Evolutionary conservation across 176 grass and related monocot genomes (phyloP).

Genomic region (Saccharum spontaneum): DNA sequence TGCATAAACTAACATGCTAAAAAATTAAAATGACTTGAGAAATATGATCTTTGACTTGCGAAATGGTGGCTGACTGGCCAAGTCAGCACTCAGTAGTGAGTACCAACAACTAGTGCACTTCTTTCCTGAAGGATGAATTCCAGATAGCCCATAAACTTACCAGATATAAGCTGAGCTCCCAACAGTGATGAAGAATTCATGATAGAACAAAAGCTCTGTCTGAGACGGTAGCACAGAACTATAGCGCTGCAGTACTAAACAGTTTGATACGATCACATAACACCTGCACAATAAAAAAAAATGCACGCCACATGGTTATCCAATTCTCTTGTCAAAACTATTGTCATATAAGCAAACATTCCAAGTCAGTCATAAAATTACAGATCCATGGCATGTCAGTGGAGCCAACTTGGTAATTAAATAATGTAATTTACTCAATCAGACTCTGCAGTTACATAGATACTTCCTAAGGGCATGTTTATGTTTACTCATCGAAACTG

Average conservation of each 20-base stretch:
- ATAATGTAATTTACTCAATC: neutral
- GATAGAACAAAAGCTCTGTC: neutral
- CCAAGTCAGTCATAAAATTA: neutral
- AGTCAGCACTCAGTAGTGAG: neutral
- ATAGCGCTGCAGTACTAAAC: neutral
- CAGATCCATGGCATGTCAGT: constrained; percentile 8
- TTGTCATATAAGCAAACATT: neutral
- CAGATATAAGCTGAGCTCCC: neutral
- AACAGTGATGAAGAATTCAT: neutral
- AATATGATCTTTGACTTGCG: neutral
- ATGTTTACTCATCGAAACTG: neutral
- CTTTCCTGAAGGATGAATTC: neutral
- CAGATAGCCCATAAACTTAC: neutral
- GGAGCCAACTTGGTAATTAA: neutral
- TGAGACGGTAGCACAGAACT: neutral
- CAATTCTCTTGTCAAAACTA: neutral
- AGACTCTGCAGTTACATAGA: neutral
- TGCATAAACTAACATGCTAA: constrained; percentile 2
- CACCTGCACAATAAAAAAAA: constrained; percentile 27
- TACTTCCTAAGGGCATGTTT: neutral
- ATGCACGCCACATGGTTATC: neutral
- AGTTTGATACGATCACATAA: constrained; percentile 14
- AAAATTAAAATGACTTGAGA: neutral
- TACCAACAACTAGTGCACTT: neutral
- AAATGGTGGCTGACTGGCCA: neutral